These are phyloP conservation scores for Naganishia kalamii DNA, from an alignment of 768 basidiomycete genomes.

Conservation along the genomic window DNA sequence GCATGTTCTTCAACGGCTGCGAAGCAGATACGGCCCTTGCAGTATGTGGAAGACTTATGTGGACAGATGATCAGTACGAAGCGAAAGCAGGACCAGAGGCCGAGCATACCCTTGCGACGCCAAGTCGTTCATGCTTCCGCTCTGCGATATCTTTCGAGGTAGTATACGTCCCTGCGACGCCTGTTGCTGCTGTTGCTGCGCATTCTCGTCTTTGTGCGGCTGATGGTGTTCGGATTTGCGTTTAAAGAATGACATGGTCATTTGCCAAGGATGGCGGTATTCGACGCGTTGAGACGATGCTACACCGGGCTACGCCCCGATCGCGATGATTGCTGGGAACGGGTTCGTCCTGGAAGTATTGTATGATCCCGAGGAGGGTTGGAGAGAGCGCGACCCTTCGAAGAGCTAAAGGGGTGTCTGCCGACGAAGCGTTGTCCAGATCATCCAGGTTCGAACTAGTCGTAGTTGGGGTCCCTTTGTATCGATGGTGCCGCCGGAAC, in stretches of 20 bases:
- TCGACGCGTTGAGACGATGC: not conserved
- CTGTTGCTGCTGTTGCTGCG: not conserved
- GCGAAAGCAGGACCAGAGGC: not conserved
- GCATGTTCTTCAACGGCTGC: not conserved
- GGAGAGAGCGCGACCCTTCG: too few species aligned
- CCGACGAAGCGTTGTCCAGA: not conserved
- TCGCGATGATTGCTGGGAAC: not conserved
- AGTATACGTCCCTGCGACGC: not conserved
- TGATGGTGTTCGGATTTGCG: constrained; percentile 19
- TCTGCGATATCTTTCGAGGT: not conserved
- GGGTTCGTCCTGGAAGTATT: too few species aligned
- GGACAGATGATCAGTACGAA: not conserved
- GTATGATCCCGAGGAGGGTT: too few species aligned
- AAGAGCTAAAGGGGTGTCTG: not conserved
- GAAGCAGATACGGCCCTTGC: not conserved
- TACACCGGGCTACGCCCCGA: not conserved
- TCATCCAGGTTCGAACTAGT: not conserved
- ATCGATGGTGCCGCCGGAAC: not conserved
- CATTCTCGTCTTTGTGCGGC: not conserved
- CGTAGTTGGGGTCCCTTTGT: not conserved
- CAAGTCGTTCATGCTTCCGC: constrained; percentile 2
- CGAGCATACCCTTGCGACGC: not conserved
- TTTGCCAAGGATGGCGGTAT: not conserved
- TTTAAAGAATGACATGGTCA: constrained; percentile 17
- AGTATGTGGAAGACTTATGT: not conserved